phyloP scores from a whole-genome alignment of 805 yeast species.

The Hemisphaericaspora nanyangensis region DNA sequence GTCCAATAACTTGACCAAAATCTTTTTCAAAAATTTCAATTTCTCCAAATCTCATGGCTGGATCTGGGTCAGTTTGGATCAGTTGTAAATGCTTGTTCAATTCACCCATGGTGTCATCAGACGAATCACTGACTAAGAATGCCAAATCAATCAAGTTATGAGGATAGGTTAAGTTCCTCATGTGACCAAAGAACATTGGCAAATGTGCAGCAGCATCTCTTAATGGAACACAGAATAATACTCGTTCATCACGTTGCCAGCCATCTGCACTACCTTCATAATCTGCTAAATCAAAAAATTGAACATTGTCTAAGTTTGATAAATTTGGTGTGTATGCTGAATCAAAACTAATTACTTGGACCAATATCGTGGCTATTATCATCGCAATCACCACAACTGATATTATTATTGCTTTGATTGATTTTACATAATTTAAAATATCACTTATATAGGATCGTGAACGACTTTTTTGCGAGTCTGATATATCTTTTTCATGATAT shows the following conservation, averaged over 20 bases:
- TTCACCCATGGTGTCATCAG: conserved; percentile 78
- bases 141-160: conserved; percentile 80
- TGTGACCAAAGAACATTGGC: conserved; percentile 83
- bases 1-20: conserved; percentile 91
- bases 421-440: background rate
- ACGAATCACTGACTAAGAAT: conserved; percentile 85
- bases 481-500: conserved; percentile 7
- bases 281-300: conserved; percentile 68
- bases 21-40: conserved; percentile 88
- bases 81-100: conserved; percentile 53
- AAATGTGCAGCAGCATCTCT: conserved; percentile 90
- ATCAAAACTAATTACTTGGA: background rate
- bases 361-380: background rate
- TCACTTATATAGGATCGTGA: too few species aligned
- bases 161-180: conserved; percentile 79
- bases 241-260: conserved; percentile 75
- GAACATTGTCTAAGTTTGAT: conserved; percentile 37
- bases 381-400: background rate
- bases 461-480: too few species aligned
- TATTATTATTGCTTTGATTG: conserved; percentile 1
- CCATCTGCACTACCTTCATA: conserved; percentile 68
- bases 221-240: conserved; percentile 81
- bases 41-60: conserved; percentile 66
- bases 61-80: conserved; percentile 64
- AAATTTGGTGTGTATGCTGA: conserved; percentile 32